A percentile compares a stretch with the other conserved stretches of the same genome.
phyloP scores from a whole-genome alignment of 2,329 filamentous ascomycete species.

The Xylariaceae sp. region DNA sequence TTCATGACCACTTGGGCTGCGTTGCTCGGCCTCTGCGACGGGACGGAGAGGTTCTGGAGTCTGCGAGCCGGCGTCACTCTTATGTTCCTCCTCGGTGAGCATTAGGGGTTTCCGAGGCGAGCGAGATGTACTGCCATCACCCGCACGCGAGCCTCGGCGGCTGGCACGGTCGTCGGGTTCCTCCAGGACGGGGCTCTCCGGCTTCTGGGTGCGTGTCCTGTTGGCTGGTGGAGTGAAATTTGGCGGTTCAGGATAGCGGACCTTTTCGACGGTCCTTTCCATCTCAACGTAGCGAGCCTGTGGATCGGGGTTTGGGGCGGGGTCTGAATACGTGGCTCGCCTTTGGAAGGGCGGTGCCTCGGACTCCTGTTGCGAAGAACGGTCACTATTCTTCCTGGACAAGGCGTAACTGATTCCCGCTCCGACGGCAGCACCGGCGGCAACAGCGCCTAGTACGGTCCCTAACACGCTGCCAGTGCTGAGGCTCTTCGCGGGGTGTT shows the following conservation, averaged over 20 bases:
- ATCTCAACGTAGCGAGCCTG: slow-evolving; percentile 38
- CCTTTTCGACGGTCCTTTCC: slow-evolving; percentile 38
- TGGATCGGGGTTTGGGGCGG: slow-evolving; percentile 36
- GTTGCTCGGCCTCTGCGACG: slow-evolving; percentile 24
- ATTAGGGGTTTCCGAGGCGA: slow-evolving; percentile 37
- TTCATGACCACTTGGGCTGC: slow-evolving; percentile 3
- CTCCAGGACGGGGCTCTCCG: slow-evolving; percentile 31
- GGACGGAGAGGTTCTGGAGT: slow-evolving; percentile 31
- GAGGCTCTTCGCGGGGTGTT: slow-evolving; percentile 18
- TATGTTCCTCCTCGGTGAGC: slow-evolving; percentile 40
- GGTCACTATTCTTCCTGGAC: slow-evolving; percentile 53
- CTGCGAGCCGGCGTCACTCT: slow-evolving; percentile 39
- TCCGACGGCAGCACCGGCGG: slow-evolving; percentile 68
- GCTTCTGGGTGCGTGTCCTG: slow-evolving; percentile 37
- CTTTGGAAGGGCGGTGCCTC: slow-evolving; percentile 41
- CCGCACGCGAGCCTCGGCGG: slow-evolving; percentile 36
- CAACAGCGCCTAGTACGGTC: slow-evolving; percentile 67
- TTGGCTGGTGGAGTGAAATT: slow-evolving; percentile 37
- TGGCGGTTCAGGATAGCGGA: slow-evolving; percentile 35
- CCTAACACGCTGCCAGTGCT: slow-evolving; percentile 62
- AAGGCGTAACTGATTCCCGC: slow-evolving; percentile 65
- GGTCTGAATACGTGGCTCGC: slow-evolving; percentile 40
- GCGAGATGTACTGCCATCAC: slow-evolving; percentile 42
- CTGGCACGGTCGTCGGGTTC: slow-evolving; percentile 40
- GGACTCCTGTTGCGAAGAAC: slow-evolving; percentile 39